A percentile compares a stretch with the other conserved stretches of the same genome.
Evolutionary conservation across 495 filamentous ascomycete genomes (phyloP).

Genomic region (Margaritispora aquatica): DNA sequence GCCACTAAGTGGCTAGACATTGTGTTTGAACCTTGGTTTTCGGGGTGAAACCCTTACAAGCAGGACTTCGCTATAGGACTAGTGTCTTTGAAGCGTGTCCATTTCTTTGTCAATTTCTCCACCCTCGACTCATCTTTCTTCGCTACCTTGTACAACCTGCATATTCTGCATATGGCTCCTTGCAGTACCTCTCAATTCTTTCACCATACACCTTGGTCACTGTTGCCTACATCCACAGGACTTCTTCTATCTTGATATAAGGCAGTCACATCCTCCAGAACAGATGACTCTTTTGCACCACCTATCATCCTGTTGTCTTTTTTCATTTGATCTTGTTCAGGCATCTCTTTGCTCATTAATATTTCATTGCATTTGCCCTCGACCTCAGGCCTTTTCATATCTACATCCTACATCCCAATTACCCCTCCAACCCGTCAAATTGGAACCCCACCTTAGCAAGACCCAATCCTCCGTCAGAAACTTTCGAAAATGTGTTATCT

Average conservation of each 20-base stretch:
- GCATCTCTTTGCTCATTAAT: conserved; percentile 23
- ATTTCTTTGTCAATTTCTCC: conserved; percentile 7
- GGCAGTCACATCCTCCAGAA: conserved; percentile 22
- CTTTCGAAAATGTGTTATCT: conserved; percentile 54
- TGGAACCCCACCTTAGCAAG: conserved; percentile 8
- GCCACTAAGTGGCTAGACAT: conserved; percentile 12
- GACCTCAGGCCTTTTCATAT: conserved; percentile 8
- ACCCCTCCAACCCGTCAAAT: conserved; percentile 6
- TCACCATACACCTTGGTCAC: conserved; percentile 3
- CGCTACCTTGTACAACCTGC: conserved; percentile 13
- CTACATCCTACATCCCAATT: neutral
- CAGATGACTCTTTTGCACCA: conserved; percentile 25
- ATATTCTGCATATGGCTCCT: conserved; percentile 20
- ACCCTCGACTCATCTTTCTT: conserved; percentile 16
- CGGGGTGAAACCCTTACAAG: neutral
- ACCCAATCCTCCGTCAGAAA: neutral
- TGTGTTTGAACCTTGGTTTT: conserved; percentile 13
- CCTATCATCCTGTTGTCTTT: conserved; percentile 5
- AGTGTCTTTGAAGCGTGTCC: neutral
- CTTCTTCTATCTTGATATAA: conserved; percentile 18
- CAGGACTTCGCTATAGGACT: conserved; percentile 17
- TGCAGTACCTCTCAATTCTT: conserved; percentile 14
- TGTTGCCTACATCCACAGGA: conserved; percentile 19
- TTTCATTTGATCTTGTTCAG: conserved; percentile 22
- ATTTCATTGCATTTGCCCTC: conserved; percentile 17